Evolutionary conservation across 2,329 filamentous ascomycete species (phyloP).

Genomic region (Trichocomaceae sp.): DNA sequence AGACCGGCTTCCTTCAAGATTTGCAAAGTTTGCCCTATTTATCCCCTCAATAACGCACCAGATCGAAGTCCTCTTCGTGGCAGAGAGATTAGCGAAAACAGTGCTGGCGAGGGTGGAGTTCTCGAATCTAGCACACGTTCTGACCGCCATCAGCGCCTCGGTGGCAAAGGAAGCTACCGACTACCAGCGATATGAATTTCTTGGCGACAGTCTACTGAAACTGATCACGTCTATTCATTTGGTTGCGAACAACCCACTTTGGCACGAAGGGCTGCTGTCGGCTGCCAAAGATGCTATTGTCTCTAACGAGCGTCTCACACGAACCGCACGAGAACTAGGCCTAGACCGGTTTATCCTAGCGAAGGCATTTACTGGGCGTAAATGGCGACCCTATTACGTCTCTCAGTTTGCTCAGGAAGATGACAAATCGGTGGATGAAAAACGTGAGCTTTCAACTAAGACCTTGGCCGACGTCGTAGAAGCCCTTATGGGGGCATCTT

Average conservation of each 20-base stretch:
- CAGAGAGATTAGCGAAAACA: conserved; percentile 52
- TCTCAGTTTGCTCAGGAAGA: conserved; percentile 32
- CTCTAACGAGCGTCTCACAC: conserved; percentile 65
- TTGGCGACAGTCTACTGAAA: conserved; percentile 81
- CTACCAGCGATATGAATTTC: conserved; percentile 79
- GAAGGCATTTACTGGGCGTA: conserved; percentile 58
- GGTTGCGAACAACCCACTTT: conserved; percentile 52
- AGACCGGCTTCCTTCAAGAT: conserved; percentile 40
- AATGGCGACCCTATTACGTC: conserved; percentile 65
- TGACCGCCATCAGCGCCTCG: conserved; percentile 64
- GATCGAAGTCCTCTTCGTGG: conserved; percentile 60
- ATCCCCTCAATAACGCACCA: conserved; percentile 67
- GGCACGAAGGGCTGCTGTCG: conserved; percentile 72
- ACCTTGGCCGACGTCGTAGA: conserved; percentile 82
- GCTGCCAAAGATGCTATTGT: conserved; percentile 62
- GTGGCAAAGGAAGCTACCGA: conserved; percentile 55
- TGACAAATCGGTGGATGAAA: conserved; percentile 14
- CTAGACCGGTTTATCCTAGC: conserved; percentile 69
- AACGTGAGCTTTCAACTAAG: conserved; percentile 60
- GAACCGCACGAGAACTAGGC: conserved; percentile 55
- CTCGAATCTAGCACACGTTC: conserved; percentile 48
- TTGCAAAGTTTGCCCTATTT: conserved; percentile 50
- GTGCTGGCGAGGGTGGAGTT: conserved; percentile 51
- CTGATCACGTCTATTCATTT: conserved; percentile 62
- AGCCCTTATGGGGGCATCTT: conserved; percentile 71